Base-by-base conservation (phyloP, 2,329 filamentous ascomycete species). In the Lecanoromycetidae sp. region DNA sequence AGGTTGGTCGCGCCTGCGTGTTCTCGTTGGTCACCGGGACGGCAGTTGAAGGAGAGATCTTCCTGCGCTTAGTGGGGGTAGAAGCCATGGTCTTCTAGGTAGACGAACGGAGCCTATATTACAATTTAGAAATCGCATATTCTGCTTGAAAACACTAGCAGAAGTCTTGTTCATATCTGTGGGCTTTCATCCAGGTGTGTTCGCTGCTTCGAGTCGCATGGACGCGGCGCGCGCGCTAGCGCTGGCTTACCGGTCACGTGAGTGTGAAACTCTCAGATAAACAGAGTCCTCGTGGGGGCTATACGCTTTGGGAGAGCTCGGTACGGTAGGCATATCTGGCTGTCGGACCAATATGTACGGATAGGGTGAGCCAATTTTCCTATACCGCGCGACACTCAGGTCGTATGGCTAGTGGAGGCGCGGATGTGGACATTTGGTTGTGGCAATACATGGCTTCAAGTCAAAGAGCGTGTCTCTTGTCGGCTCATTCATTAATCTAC, bases 11-110 rank as follows among this genome's bases (percentile, higher is more conserved):
- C 22, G 54, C 57, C 39, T 63, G 63, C 47, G 63, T 66, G 48
- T 64, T 66, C 29, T 64, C 64, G 55, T 63, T 63, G 57, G 60
- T 60, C 54, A 69, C 58, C 19, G 66, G 57, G 40, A 70, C 57
- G 6, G 68, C 68, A 20, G 67, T 69, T 19, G 68, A 70, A 15
- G 77, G 74, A 51, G 77, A 80, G 19, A 71, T 78, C 59, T 78
- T 79, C 57, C 78, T 74, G 58, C 78, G 70, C 62, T 84, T 84
- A 4, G 76, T 67, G 38, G 78, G 74, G 22, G 78, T 76, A 46
- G 71, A 66, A 53, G 77, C 74, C 71, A 75, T 74, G 51, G 50
- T 37, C n/a, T n/a, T n/a, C n/a, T n/a, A n/a, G n/a, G n/a, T n/a
- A n/a, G n/a, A n/a, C 23, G 40, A 42, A 15, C 33, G 39, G 43